Base-by-base conservation (phyloP, 306 rosid species). In the Mucuna pruriens region DNA sequence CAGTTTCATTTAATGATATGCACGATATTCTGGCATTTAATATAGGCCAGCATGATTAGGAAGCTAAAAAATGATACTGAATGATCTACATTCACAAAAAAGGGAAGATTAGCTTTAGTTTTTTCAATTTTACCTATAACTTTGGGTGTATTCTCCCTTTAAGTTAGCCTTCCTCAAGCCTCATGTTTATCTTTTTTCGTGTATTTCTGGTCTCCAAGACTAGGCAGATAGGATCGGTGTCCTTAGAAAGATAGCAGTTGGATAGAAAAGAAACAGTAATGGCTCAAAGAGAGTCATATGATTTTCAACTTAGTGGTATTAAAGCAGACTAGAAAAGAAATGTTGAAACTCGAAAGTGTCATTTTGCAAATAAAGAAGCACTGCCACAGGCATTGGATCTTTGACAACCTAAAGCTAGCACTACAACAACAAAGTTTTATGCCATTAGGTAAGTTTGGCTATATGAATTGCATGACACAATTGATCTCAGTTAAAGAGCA, bases 211-310 rank as follows among this genome's bases (percentile, higher is more conserved):
- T 6, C 45, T 51, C 51, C 55, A 42, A 11, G 45, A 63, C 55
- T 20, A 34, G 17, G n/a, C 72, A 63, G 17, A 26, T n/a, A 84
- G 55, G 40, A 74, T 57, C 78, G 48, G 29, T 25, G 60, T 80
- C 75, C 22, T 38, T 15, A 39, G 46, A 40, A 72, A 45, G 9
- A 77, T 39, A 67, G 16, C 52, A 51, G 38, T 58, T n/a, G 23
- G 45, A 23, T 60, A 13, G 71, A 68, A 42, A 60, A 60, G 6
- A 52, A 34, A 31, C 29, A 57, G n/a, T 29, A 45, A 61, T 75
- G 66, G 57, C 20, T 71, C 65, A 22, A 65, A 72, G 65, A 45
- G 34, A 26, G 57, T 19, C 67, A 31, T 20, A n/a, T 13, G 7
- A 44, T 10, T 63, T 49, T 48, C 58, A 77, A 61, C 48, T 69